phyloP scores from a whole-genome alignment of 305 asterid genomes.

The Solanum aculeatissimum region DNA sequence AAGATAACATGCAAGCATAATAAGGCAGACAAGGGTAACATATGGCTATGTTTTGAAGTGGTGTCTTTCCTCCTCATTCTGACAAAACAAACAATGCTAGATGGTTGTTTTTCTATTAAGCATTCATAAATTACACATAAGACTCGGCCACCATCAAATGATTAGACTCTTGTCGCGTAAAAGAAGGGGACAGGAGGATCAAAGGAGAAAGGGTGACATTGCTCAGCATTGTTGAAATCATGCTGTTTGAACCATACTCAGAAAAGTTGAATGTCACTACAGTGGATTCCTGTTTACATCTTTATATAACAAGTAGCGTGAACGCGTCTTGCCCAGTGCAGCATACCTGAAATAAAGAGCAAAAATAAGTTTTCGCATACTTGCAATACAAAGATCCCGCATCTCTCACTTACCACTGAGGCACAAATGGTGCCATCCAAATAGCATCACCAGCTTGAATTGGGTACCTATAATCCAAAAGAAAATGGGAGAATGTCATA shows the following conservation, averaged over 20 bases:
- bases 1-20: background rate
- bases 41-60: background rate
- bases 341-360: slow-evolving; percentile 61
- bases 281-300: slow-evolving; percentile 81
- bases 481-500: background rate
- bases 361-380: background rate
- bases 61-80: background rate
- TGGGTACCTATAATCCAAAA: slow-evolving; percentile 58
- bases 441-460: slow-evolving; percentile 87
- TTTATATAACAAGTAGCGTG: slow-evolving; percentile 83
- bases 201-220: background rate
- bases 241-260: background rate
- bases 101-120: background rate
- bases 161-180: background rate
- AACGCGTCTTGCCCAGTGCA: slow-evolving; percentile 72
- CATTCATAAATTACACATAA: background rate
- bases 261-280: background rate
- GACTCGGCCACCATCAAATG: background rate
- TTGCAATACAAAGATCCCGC: background rate
- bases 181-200: background rate
- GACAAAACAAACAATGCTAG: background rate
- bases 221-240: background rate
- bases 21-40: background rate
- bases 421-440: slow-evolving; percentile 99
- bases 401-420: slow-evolving; percentile 65